Percentiles rank a stretch among this genome's conserved stretches.
These are phyloP conservation scores for Arxiozyma slooffiae DNA, from an alignment of 1,139 yeast genomes.

Conservation along the genomic window DNA sequence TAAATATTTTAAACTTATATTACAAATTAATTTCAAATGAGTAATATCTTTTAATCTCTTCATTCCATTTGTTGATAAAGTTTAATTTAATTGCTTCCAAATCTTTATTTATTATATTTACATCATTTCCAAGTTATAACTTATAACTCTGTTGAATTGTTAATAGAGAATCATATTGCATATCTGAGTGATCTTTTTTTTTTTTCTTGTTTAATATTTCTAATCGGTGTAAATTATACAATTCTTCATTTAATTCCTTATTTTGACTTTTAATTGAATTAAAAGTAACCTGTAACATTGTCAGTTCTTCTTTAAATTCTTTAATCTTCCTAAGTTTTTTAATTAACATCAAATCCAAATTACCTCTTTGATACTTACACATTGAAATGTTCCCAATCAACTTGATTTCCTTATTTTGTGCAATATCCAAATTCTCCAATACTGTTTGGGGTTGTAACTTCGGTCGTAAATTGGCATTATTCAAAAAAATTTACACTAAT, in stretches of 20 bases:
- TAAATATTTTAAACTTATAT: background rate
- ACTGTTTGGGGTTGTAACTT: conserved; percentile 38
- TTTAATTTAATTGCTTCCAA: conserved; percentile 49
- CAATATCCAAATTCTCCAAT: conserved; percentile 41
- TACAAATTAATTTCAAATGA: background rate
- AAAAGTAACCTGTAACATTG: conserved; percentile 39
- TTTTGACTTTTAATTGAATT: conserved; percentile 42
- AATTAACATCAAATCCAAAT: conserved; percentile 49
- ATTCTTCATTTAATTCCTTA: conserved; percentile 41
- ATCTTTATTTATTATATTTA: conserved; percentile 33
- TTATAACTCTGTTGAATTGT: background rate
- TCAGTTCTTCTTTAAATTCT: conserved; percentile 52
- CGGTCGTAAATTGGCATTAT: conserved; percentile 43
- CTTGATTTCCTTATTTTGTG: conserved; percentile 46
- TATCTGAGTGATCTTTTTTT: background rate
- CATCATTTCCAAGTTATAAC: background rate
- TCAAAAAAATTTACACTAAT: conserved; percentile 45
- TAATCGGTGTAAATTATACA: conserved; percentile 31
- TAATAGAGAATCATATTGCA: background rate
- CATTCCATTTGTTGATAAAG: conserved; percentile 27
- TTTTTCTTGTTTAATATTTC: background rate
- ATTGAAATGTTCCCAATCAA: conserved; percentile 43
- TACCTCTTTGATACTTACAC: conserved; percentile 62
- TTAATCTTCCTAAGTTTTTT: conserved; percentile 56
- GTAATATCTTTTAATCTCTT: background rate